Base-by-base conservation (phyloP, 352 stramenopile genomes). In the Pythium plurisporium region DNA sequence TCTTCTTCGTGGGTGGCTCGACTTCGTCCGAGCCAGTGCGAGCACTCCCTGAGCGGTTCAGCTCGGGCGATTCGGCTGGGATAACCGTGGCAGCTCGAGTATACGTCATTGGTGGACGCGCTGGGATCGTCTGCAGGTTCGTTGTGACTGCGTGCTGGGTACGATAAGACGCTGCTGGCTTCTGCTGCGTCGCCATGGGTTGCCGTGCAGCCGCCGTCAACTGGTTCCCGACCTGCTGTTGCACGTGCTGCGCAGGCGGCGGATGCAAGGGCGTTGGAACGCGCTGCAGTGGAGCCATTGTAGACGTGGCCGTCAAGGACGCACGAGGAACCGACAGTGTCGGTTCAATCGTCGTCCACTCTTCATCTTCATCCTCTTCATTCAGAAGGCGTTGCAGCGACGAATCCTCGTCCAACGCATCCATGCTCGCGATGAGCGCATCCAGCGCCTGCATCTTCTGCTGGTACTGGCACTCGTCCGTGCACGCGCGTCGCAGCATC, bases 391-490 rank as follows among this genome's bases (percentile, higher is more conserved):
- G 14, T 1, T 60, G 45, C 31, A 55, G 43, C 42, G 43, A 34
- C 15, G 27, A 17, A 38, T 65, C 52, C 12, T 55, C 49, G 22
- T 60, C 22, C 19, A 55, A 27, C 8, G 36, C 36, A 36, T 65
- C 58, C 49, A 65, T 50, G 22, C 36, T 44, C 20, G 50, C 50
- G 44, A 65, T 65, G 23, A 65, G 10, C 4, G 33, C 25, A 30
- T 65, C 58, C 33, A 65, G 33, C 43, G 41, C 17, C 29, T 25
- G 25, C 8, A 65, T 17, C 44, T 65, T 65, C 14, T 22, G 12
- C 27, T 55, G 29, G 40, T 45, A 56, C 49, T 64, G 30, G 15
- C 10, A 27, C 22, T 60, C 44, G 15, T 38, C 25, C 19, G 31
- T 30, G 20, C 15, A 14, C 7, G 34, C 44, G 17, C 50, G 49